phyloP scores from a whole-genome alignment of 768 basidiomycete genomes.

The Amanita rubescens region DNA sequence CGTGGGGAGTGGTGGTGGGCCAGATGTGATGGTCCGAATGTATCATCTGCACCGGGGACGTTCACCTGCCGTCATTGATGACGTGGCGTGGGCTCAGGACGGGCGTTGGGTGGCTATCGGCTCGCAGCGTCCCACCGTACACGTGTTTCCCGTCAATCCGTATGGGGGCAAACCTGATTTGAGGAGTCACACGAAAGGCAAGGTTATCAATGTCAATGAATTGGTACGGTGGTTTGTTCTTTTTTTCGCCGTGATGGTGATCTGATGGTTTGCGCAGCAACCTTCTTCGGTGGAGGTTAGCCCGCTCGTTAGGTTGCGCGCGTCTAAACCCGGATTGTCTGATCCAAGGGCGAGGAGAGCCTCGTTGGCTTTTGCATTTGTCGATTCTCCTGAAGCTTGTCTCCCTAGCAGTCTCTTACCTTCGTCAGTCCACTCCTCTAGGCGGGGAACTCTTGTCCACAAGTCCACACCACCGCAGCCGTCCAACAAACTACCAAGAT shows the following conservation, averaged over 20 bases:
- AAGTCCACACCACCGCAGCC: conserved; percentile 22
- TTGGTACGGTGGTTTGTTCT: conserved; percentile 35
- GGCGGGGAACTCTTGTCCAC: conserved; percentile 14
- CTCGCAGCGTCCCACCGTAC: conserved; percentile 57
- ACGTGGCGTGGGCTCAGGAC: conserved; percentile 44
- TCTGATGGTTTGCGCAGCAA: conserved; percentile 27
- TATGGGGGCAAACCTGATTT: conserved; percentile 65
- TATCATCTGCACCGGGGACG: conserved; percentile 68
- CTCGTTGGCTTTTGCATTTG: conserved; percentile 51
- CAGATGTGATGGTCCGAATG: conserved; percentile 38
- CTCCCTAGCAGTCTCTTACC: conserved; percentile 33
- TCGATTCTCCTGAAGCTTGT: conserved; percentile 28
- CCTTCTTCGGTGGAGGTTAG: conserved; percentile 44
- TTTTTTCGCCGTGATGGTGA: background rate
- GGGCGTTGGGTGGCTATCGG: conserved; percentile 64
- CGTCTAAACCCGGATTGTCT: conserved; percentile 18
- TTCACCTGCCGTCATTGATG: conserved; percentile 58
- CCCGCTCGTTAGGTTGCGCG: conserved; percentile 51
- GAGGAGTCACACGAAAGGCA: conserved; percentile 50
- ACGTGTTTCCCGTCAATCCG: conserved; percentile 72
- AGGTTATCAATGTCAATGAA: conserved; percentile 45
- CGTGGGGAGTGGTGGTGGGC: background rate
- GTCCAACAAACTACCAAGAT: conserved; percentile 51
- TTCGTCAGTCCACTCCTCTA: conserved; percentile 7
- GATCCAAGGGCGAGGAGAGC: conserved; percentile 20